Base-by-base conservation (phyloP, 164 flowering plant species). In the Kalanchoe fedtschenkoi region DNA sequence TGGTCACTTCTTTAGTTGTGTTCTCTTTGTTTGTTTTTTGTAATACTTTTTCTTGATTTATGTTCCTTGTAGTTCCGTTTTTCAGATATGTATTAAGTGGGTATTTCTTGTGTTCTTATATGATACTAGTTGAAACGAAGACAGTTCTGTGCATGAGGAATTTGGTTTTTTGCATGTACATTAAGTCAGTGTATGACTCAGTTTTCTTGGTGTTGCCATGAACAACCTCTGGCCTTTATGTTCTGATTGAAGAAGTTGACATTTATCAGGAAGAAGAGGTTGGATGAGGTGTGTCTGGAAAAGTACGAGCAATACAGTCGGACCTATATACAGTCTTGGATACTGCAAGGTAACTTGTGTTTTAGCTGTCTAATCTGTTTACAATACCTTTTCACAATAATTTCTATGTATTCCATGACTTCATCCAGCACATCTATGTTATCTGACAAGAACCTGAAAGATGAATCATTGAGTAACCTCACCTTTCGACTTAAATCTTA, bases 271-370 rank as follows among this genome's bases (percentile, higher is more conserved):
- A 93, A 80, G 72, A 81, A 54, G 80, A 86, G 98, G 73, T 71
- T 93, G 64, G 98, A 93, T 77, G 98, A 93, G 74, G 37, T 89
- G 58, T 93, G 97, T 68, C 75, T 88, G 16, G 96, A 93, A 78
- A 80, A 85, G 65, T 90, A 65, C 74, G 81, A 93, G 73, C 92
- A 93, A 55, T 88, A 89, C 69, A 89, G 97, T 67, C 81, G 96
- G 68, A 83, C 84, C 30, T 75, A 71, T 61, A 88, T 93, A 65
- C 99, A 93, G 64, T 89, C 99, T 56, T 93, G 99, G 99, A 93
- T 93, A 58, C 17, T 85, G 38, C 99, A 88, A 76, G 99, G 98
- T 86, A 56, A 26, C 51, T 37, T 13, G n/a, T 53, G 17, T 51
- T 47, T 8, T 58, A 9, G 34, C 33, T 34, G 26, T 42, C 56